Conservation (phyloP, 208 protist species). For the Acanthamoeba comandoni region DNA sequence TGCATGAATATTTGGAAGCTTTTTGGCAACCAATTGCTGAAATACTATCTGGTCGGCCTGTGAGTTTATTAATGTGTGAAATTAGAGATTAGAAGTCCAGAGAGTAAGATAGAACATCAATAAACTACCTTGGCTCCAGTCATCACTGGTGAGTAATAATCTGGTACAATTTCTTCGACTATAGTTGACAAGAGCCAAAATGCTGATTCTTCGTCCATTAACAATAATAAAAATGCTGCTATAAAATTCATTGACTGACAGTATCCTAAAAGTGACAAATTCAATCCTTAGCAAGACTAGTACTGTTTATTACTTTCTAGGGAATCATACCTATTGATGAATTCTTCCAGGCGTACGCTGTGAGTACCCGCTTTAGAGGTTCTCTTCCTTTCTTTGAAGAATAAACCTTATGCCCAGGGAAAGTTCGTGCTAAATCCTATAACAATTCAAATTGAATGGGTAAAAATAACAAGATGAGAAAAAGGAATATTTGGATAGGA, state of each 20-base stretch:
- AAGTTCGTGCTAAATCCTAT: constrained; percentile 47
- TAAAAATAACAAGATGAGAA: constrained; percentile 16
- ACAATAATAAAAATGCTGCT: constrained; percentile 22
- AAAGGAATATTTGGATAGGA: background rate
- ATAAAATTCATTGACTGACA: constrained; percentile 55
- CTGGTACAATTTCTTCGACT: background rate
- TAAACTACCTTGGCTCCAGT: too few relatives aligned
- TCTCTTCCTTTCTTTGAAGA: constrained; percentile 27
- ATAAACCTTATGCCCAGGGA: constrained; percentile 59
- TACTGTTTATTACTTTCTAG: too few relatives aligned
- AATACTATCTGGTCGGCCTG: too few relatives aligned
- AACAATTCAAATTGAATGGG: background rate
- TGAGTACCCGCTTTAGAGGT: constrained; percentile 51
- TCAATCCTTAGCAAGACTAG: too few relatives aligned
- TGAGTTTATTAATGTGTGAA: too few relatives aligned
- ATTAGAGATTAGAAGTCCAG: too few relatives aligned
- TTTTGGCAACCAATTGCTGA: too few relatives aligned
- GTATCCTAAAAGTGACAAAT: background rate
- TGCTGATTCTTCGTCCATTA: constrained; percentile 51
- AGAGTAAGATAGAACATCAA: too few relatives aligned
- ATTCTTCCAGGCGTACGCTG: constrained; percentile 62
- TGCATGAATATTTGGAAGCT: too few relatives aligned
- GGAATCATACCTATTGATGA: constrained; percentile 40
- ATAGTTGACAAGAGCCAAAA: constrained; percentile 49
- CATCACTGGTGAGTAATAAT: too few relatives aligned